phyloP scores from a whole-genome alignment of 1,284 basidiomycete species.

The Rhodotorula sp. region DNA sequence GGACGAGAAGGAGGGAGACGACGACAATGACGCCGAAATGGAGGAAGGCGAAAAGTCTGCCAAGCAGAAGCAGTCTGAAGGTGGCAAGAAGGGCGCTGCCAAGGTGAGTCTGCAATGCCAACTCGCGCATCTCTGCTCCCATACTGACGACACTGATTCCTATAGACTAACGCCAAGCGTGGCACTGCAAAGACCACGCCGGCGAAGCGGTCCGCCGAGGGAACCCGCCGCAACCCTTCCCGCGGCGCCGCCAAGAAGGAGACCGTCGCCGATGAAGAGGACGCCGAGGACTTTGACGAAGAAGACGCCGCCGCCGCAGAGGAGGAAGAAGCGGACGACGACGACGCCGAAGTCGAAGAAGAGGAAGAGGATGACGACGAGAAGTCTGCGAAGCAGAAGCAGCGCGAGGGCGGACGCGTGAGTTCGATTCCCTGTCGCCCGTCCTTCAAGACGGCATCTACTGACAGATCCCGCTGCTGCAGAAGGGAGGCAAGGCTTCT shows the following conservation, averaged over 20 bases:
- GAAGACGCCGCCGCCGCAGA: constrained; percentile 5
- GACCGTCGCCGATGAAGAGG: constrained; percentile 1
- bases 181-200: constrained; percentile 18
- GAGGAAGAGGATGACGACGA: constrained; percentile 25
- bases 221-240: constrained; percentile 16
- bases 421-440: background rate
- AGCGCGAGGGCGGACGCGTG: constrained; percentile 18
- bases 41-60: constrained; percentile 10
- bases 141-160: background rate
- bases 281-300: constrained; percentile 3
- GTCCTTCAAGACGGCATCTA: too few species aligned
- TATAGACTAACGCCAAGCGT: constrained; percentile 15
- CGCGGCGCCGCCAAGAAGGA: constrained; percentile 6
- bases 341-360: constrained; percentile 9
- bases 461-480: background rate
- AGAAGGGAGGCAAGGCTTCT: constrained; percentile 27
- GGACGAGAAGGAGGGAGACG: background rate
- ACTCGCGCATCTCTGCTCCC: background rate
- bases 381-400: constrained; percentile 18
- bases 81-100: constrained; percentile 29
- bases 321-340: constrained; percentile 22
- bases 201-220: constrained; percentile 21
- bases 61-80: constrained; percentile 19
- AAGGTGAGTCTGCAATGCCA: constrained; percentile 3
- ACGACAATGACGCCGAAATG: constrained; percentile 11